phyloP scores from a whole-genome alignment of 2,329 filamentous ascomycete genomes.

The Alternaria brassicae region DNA sequence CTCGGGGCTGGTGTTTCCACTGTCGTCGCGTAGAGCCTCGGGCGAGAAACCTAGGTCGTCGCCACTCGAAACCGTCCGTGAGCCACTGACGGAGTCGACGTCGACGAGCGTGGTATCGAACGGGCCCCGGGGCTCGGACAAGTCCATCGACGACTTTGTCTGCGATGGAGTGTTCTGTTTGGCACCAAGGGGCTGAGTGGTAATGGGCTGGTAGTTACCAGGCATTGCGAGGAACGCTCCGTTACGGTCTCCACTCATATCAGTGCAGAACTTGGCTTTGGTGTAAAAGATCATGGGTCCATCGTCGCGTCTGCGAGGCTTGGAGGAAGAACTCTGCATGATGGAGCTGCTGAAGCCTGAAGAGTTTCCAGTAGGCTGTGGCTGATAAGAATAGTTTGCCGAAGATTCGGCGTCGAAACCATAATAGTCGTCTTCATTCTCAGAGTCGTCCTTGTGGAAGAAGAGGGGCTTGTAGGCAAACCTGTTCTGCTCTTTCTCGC shows the following conservation, averaged over 20 bases:
- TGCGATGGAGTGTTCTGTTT: not conserved
- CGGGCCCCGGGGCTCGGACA: constrained; percentile 36
- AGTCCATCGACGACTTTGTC: constrained; percentile 28
- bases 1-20: constrained; percentile 32
- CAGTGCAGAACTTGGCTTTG: constrained; percentile 79
- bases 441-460: constrained; percentile 54
- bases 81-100: constrained; percentile 36
- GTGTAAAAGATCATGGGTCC: constrained; percentile 86
- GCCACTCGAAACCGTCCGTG: constrained; percentile 35
- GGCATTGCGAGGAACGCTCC: constrained; percentile 27
- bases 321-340: constrained; percentile 54
- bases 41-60: constrained; percentile 50
- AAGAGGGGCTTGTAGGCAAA: constrained; percentile 58
- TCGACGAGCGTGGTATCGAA: constrained; percentile 33
- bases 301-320: constrained; percentile 64
- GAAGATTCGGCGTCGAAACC: constrained; percentile 38
- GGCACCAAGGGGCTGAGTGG: constrained; percentile 44
- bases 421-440: constrained; percentile 50
- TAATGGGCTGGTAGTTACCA: constrained; percentile 41
- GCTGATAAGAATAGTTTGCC: constrained; percentile 37
- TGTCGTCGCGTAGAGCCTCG: constrained; percentile 35
- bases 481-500: constrained; percentile 41
- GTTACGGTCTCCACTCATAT: constrained; percentile 71
- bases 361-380: constrained; percentile 45
- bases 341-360: constrained; percentile 57